phyloP scores from a whole-genome alignment of 2,329 filamentous ascomycete species.

The Ceratocystis papillata region DNA sequence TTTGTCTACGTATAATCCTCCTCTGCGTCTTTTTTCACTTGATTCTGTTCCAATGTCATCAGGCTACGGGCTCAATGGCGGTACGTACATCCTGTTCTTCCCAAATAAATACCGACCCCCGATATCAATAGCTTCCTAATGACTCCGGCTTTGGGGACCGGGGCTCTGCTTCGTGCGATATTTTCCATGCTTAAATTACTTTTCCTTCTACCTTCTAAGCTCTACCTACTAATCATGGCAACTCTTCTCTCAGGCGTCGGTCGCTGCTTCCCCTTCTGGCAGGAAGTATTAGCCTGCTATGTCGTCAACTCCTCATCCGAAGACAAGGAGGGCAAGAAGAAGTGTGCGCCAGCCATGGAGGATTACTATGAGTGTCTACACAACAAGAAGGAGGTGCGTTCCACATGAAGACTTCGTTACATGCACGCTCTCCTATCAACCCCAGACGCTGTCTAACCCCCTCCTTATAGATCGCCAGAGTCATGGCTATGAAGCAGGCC shows the following conservation, averaged over 20 bases:
- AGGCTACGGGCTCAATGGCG: conserved; percentile 70
- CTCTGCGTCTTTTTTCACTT: background rate
- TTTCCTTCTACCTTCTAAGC: background rate
- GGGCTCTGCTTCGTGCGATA: background rate
- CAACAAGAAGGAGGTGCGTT: conserved; percentile 90
- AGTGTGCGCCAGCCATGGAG: conserved; percentile 75
- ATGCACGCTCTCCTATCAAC: background rate
- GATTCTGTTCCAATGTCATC: conserved; percentile 53
- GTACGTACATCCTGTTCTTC: conserved; percentile 35
- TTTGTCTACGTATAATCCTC: background rate
- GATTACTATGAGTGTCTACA: conserved; percentile 99
- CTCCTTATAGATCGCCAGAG: conserved; percentile 57
- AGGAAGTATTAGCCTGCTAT: conserved; percentile 97
- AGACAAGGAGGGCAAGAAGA: conserved; percentile 70
- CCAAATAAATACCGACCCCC: background rate
- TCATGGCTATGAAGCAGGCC: conserved; percentile 66
- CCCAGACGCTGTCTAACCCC: background rate
- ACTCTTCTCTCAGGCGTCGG: conserved; percentile 40
- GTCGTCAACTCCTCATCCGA: conserved; percentile 80
- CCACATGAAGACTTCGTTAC: too few species aligned
- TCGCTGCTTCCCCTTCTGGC: conserved; percentile 99
- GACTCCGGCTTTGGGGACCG: background rate
- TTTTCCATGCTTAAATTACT: background rate
- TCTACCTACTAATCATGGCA: conserved; percentile 1
- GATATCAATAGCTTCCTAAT: background rate